phyloP scores from a whole-genome alignment of 441 rosid genomes.

The Cnidoscolus chayamansa region DNA sequence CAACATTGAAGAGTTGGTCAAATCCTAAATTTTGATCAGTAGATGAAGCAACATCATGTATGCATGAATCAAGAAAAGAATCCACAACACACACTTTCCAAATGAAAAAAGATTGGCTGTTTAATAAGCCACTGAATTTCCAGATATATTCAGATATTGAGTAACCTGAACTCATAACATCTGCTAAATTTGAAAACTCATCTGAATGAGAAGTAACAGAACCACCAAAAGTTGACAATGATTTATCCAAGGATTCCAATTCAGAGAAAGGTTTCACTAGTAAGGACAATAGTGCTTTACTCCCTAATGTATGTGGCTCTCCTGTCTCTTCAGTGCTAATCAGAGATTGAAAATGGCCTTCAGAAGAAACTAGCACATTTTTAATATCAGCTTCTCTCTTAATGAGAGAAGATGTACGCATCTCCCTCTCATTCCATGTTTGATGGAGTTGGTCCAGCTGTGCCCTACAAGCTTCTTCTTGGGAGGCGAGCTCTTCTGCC shows the following conservation, averaged over 20 bases:
- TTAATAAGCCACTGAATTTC: constrained; percentile 61
- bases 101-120: constrained; percentile 74
- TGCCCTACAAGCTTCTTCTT: constrained; percentile 94
- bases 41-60: constrained; percentile 74
- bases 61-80: constrained; percentile 85
- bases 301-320: constrained; percentile 52
- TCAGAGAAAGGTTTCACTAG: constrained; percentile 70
- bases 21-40: constrained; percentile 81
- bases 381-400: constrained; percentile 71
- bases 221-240: constrained; percentile 45
- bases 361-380: constrained; percentile 56
- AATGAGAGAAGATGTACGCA: constrained; percentile 57
- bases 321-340: constrained; percentile 46
- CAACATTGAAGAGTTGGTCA: constrained; percentile 78
- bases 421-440: constrained; percentile 86
- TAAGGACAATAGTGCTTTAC: constrained; percentile 56
- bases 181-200: constrained; percentile 48
- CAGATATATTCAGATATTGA: constrained; percentile 62
- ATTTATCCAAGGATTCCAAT: constrained; percentile 63
- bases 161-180: constrained; percentile 57
- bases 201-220: constrained; percentile 43
- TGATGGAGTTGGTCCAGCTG: constrained; percentile 86
- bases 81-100: constrained; percentile 84
- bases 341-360: constrained; percentile 63
- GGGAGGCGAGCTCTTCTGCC: constrained; percentile 98